phyloP scores from a whole-genome alignment of 2,329 filamentous ascomycete species.

The Colletotrichum aenigma region DNA sequence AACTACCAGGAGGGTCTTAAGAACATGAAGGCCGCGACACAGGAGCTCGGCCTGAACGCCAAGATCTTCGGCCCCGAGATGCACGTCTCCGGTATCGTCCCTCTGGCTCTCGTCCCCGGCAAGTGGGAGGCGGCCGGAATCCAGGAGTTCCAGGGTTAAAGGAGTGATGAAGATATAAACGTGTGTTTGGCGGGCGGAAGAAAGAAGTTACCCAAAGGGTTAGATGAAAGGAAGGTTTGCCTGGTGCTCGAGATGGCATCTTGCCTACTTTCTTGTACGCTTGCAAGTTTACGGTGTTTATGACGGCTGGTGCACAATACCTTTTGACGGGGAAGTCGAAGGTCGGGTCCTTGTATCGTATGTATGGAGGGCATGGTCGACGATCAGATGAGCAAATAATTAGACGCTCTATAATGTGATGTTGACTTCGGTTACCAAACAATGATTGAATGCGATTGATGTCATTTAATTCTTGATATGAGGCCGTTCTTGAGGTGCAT shows the following conservation, averaged over 20 bases:
- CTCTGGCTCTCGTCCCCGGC: conserved; percentile 78
- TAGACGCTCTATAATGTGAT: conserved; percentile 25
- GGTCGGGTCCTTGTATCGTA: conserved; percentile 23
- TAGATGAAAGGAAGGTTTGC: conserved; percentile 21
- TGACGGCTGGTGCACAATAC: conserved; percentile 21
- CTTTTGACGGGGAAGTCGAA: conserved; percentile 16
- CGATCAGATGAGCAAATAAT: conserved; percentile 23
- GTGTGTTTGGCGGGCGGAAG: background rate
- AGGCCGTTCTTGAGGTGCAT: background rate
- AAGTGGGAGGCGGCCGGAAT: conserved; percentile 66
- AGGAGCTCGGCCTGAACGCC: conserved; percentile 83
- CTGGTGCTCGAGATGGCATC: conserved; percentile 14
- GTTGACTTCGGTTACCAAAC: conserved; percentile 12
- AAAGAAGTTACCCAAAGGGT: conserved; percentile 1
- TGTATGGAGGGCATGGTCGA: conserved; percentile 22
- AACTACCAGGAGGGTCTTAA: conserved; percentile 99
- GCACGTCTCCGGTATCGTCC: conserved; percentile 97
- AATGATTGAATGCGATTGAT: background rate
- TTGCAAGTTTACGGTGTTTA: conserved; percentile 23
- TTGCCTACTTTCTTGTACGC: conserved; percentile 23
- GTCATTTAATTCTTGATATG: background rate
- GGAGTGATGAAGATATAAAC: conserved; percentile 8
- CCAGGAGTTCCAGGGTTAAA: conserved; percentile 65
- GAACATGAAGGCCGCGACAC: conserved; percentile 97
- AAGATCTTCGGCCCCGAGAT: conserved; percentile 78